phyloP scores from a whole-genome alignment of 1,284 basidiomycete species.

The Ustilago shanxiensis region DNA sequence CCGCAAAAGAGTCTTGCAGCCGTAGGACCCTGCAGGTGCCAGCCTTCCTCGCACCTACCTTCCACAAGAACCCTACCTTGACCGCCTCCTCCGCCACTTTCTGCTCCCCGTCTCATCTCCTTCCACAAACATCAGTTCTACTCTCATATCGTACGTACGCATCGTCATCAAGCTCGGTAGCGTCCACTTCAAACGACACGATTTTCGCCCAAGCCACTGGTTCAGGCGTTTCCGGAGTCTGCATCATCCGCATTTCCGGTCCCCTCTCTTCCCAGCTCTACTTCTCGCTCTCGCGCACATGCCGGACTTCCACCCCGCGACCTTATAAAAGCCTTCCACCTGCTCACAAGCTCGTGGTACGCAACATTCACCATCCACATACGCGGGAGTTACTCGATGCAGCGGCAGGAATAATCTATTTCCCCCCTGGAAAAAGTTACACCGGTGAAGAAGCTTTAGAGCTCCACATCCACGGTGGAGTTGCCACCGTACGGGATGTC shows the following conservation, averaged over 20 bases:
- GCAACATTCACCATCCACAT: conserved; percentile 78
- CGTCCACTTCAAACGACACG: conserved; percentile 71
- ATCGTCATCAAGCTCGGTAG: not conserved
- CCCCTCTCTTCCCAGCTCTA: conserved; percentile 78
- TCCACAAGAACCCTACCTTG: not conserved
- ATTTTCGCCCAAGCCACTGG: conserved; percentile 89
- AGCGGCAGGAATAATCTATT: conserved; percentile 80
- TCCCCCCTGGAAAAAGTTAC: conserved; percentile 80
- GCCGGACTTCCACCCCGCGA: not conserved
- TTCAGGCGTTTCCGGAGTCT: conserved; percentile 83
- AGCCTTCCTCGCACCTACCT: not conserved
- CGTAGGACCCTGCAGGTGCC: not conserved
- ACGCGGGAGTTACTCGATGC: conserved; percentile 80
- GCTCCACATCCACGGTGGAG: conserved; percentile 87
- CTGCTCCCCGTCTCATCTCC: too few species aligned
- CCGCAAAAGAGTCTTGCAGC: not conserved
- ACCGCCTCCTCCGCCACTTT: not conserved
- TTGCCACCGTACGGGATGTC: conserved; percentile 80
- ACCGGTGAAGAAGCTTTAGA: conserved; percentile 87
- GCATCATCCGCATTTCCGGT: conserved; percentile 84
- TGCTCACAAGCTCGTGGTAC: conserved; percentile 79
- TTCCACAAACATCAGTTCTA: not conserved
- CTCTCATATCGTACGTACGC: not conserved
- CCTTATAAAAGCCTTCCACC: conserved; percentile 65
- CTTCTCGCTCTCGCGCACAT: conserved; percentile 73